phyloP scores from a whole-genome alignment of 202 grass and related monocot species.

The Brachypodium distachyon region DNA sequence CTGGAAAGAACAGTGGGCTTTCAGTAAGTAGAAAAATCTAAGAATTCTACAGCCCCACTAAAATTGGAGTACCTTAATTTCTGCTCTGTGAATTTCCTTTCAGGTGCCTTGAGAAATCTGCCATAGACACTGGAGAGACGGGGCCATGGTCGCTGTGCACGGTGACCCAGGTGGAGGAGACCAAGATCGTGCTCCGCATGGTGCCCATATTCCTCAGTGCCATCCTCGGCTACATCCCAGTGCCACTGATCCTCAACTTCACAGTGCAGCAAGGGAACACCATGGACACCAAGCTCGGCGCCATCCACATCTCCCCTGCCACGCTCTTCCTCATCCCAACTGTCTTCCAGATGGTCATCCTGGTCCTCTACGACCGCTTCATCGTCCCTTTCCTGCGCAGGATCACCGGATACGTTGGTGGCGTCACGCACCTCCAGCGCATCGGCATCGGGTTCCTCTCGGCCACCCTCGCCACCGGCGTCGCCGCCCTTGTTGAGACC shows the following conservation, averaged over 20 bases:
- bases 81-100: not conserved
- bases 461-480: not conserved
- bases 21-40: constrained; percentile 24
- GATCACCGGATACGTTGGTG: constrained; percentile 32
- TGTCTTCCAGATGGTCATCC: constrained; percentile 40
- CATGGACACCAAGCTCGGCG: constrained; percentile 48
- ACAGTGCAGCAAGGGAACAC: constrained; percentile 54
- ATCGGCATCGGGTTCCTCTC: constrained; percentile 36
- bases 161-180: constrained; percentile 51
- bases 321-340: constrained; percentile 41
- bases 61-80: not conserved
- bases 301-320: constrained; percentile 35
- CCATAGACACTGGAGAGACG: constrained; percentile 18
- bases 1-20: constrained; percentile 26
- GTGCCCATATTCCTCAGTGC: constrained; percentile 51
- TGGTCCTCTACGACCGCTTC: constrained; percentile 38
- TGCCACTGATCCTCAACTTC: constrained; percentile 23
- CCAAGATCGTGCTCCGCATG: constrained; percentile 53
- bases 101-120: constrained; percentile 50
- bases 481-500: constrained; percentile 38
- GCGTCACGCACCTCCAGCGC: constrained; percentile 46
- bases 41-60: too few species aligned
- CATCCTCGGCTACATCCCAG: constrained; percentile 31
- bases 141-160: constrained; percentile 39
- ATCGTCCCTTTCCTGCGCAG: constrained; percentile 36